Evolutionary conservation across 306 rosid species (phyloP), one percentile per base, ranked within the genome.

Genomic region (Prunus mume): DNA sequence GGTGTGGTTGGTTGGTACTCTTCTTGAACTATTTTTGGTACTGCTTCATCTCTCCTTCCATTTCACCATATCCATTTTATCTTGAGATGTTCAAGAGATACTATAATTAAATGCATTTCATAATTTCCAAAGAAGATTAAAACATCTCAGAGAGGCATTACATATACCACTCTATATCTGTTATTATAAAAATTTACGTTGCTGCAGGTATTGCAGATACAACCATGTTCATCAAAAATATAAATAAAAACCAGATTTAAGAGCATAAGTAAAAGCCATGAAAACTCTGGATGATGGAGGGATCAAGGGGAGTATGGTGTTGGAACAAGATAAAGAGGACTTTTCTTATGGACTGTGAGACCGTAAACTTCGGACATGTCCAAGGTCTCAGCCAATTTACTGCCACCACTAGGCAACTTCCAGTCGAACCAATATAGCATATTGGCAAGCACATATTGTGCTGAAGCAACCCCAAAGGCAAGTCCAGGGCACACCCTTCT

Each of bases 401-500:
- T 18, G 18, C 58, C 58, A 18, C 52, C 45, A 60, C 69, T 9
- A 14, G 57, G 76, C 30, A 77, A n/a, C 54, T 76, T 71, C 90
- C 85, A 81, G 10, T 84, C 71, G 5, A 81, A 75, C 77, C 69
- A 54, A 60, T 61, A n/a, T 4, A 22, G 22, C 14, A 24, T 41
- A 14, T 49, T 49, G 18, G 52, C 52, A 3, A 49, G 52, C 43
- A 6, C 43, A 38, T 38, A 38, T 38, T 38, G 43, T 2, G 22
- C 17, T 1, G 41, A 34, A 73, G 67, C 45, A 69, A 83, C 20
- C 45, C 71, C 80, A 56, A 82, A 86, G 14, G 57, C 1, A 27
- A 74, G 14, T 7, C 78, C 85, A 1, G 79, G 86, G 28, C 86
- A 85, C 18, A 72, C 76, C 49, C 76, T 79, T 80, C 86, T 79